Conservation (phyloP, 768 basidiomycete genomes). For the Infundibulicybe gibba region DNA sequence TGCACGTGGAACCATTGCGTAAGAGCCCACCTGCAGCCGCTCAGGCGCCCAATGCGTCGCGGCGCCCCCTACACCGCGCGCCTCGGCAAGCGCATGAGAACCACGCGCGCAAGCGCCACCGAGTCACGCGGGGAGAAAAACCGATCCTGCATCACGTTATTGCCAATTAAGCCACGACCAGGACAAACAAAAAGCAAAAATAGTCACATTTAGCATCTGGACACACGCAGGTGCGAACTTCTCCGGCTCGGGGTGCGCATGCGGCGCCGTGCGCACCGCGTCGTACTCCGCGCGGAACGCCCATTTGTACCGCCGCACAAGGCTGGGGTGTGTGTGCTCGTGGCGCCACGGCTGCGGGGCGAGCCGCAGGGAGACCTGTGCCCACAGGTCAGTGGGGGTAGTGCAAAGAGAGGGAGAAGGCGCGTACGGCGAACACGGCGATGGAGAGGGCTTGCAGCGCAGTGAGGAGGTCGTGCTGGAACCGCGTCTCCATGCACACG, state of each 20-base stretch:
- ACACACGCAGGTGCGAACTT: constrained; percentile 40
- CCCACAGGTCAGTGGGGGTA: neutral
- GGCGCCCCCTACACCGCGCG: constrained; percentile 29
- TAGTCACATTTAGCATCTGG: constrained; percentile 33
- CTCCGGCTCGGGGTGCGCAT: constrained; percentile 56
- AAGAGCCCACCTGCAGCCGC: constrained; percentile 34
- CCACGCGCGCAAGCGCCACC: constrained; percentile 39
- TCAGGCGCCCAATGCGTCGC: constrained; percentile 46
- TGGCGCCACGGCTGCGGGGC: constrained; percentile 39
- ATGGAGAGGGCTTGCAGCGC: constrained; percentile 54
- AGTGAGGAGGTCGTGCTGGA: constrained; percentile 48
- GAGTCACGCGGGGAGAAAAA: constrained; percentile 35
- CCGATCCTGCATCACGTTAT: constrained; percentile 25
- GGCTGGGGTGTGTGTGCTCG: constrained; percentile 49
- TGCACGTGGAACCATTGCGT: too few species aligned
- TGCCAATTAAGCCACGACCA: neutral
- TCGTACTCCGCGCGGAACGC: constrained; percentile 62
- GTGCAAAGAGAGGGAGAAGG: constrained; percentile 20
- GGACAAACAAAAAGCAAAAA: neutral
- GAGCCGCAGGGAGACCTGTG: constrained; percentile 45
- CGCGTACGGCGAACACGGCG: constrained; percentile 51
- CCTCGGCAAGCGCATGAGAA: constrained; percentile 25
- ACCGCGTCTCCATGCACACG: constrained; percentile 42
- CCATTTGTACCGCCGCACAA: constrained; percentile 76
- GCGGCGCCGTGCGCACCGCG: constrained; percentile 33